A percentile compares a stretch with the other conserved stretches of the same genome.
phyloP scores from a whole-genome alignment of 1,139 yeast genomes.

The Candida labiduridarum region DNA sequence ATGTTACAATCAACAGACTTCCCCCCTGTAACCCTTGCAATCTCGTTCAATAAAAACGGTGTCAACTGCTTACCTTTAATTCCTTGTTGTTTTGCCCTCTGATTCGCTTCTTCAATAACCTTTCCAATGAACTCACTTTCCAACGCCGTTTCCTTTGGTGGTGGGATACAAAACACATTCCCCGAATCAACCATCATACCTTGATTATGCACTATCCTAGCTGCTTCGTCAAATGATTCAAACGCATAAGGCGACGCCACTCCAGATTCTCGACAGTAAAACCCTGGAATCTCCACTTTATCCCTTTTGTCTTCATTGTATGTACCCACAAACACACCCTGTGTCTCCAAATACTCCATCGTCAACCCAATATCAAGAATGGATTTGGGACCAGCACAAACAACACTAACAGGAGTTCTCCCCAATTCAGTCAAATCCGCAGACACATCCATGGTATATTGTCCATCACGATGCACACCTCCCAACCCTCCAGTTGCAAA shows the following conservation, averaged over 20 bases:
- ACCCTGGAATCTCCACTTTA: slow-evolving; percentile 68
- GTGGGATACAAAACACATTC: slow-evolving; percentile 79
- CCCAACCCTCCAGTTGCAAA: slow-evolving; percentile 96
- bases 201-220: slow-evolving; percentile 58
- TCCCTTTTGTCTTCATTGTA: slow-evolving; percentile 41
- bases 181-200: slow-evolving; percentile 64
- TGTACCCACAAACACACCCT: slow-evolving; percentile 67
- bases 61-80: slow-evolving; percentile 75
- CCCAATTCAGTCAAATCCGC: slow-evolving; percentile 89
- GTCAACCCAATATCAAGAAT: slow-evolving; percentile 81
- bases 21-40: slow-evolving; percentile 70
- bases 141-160: slow-evolving; percentile 67
- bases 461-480: slow-evolving; percentile 86
- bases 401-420: slow-evolving; percentile 81
- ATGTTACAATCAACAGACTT: slow-evolving; percentile 70
- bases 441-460: slow-evolving; percentile 74
- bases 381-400: slow-evolving; percentile 90
- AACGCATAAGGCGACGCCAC: slow-evolving; percentile 70
- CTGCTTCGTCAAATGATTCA: slow-evolving; percentile 56
- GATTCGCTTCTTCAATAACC: slow-evolving; percentile 61
- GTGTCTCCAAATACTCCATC: slow-evolving; percentile 85
- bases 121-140: slow-evolving; percentile 52
- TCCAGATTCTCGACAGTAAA: slow-evolving; percentile 78
- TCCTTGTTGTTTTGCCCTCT: slow-evolving; percentile 54
- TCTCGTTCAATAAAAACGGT: slow-evolving; percentile 69